Base-by-base conservation (phyloP, 1,284 basidiomycete species). In the Grifola frondosa region DNA sequence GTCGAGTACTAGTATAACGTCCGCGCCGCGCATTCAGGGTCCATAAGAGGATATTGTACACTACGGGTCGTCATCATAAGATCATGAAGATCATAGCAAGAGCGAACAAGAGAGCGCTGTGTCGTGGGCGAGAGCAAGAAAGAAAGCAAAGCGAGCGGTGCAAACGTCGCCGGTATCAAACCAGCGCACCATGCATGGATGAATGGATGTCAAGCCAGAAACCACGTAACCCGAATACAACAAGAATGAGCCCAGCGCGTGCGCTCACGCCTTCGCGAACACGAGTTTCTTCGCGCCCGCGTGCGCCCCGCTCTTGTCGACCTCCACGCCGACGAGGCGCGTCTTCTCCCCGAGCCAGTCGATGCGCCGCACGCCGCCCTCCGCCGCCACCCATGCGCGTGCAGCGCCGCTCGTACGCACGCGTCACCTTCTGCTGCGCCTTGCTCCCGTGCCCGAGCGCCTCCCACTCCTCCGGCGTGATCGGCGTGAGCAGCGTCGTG, bases 291-390 rank as follows among this genome's bases (percentile, higher is more conserved):
- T 75, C 7, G 67, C 65, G 33, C 71, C 60, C 38, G 61, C 61
- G 13, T 59, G 66, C 8, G 67, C 64, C 5, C 59, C 53, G 37
- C 68, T 66, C 60, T 74, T 77, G 57, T 77, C 77, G 48, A 79
- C 70, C 53, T 84, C 81, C 46, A 86, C 69, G 26, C 83, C 83
- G 30, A 81, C 68, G 30, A 86, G 59, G 42, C 69, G 64, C 28
- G 78, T 82, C 56, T 81, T 83, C 25, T 74, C 71, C 22, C 77
- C 78, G 29, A 86, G 67, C 73, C 78, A 85, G 62, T 86, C 83
- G 15, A 84, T 61, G 32, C 83, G 65, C 37, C 79, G 71, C 22
- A 86, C 79, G 24, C 84, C 84, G 22, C 72, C 70, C 36, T 83
- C 80, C 82, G 13, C 80, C 81, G 11, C 78, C 80, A 28, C 80